Evolutionary conservation across 1,139 yeast species (phyloP).

Genomic region (Debaryomyces coudertii): DNA sequence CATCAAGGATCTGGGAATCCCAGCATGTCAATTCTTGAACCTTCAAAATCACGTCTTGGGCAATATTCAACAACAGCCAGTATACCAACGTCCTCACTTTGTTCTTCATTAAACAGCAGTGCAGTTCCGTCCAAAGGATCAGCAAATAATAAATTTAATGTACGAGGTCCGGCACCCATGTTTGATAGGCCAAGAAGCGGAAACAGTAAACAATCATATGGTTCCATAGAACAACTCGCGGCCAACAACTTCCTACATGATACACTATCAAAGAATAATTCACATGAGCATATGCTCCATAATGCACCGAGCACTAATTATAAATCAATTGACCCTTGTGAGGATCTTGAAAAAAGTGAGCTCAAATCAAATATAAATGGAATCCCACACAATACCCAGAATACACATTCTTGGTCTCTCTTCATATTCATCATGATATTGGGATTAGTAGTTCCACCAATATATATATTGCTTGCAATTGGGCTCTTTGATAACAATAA

Average conservation of each 20-base stretch:
- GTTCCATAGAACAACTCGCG: conserved; percentile 1
- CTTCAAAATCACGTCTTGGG: conserved; percentile 1
- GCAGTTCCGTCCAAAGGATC: background rate
- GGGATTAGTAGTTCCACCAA: conserved; percentile 40
- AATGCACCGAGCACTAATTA: background rate
- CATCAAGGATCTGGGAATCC: background rate
- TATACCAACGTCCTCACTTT: background rate
- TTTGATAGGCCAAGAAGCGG: background rate
- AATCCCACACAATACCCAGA: background rate
- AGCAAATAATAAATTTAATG: background rate
- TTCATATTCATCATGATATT: conserved; percentile 28
- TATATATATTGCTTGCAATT: conserved; percentile 33
- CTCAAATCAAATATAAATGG: background rate
- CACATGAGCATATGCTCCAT: conserved; percentile 18
- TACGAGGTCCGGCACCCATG: background rate
- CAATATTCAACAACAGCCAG: background rate
- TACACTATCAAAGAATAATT: conserved; percentile 13
- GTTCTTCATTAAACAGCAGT: background rate
- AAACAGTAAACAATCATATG: background rate
- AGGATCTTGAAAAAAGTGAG: conserved; percentile 7
- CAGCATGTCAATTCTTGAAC: background rate
- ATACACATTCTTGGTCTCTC: conserved; percentile 22
- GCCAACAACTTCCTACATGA: conserved; percentile 12
- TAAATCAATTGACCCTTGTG: background rate
- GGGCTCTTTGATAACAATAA: conserved; percentile 38